phyloP scores from a whole-genome alignment of 495 filamentous ascomycete genomes.

The Cercophora samala region DNA sequence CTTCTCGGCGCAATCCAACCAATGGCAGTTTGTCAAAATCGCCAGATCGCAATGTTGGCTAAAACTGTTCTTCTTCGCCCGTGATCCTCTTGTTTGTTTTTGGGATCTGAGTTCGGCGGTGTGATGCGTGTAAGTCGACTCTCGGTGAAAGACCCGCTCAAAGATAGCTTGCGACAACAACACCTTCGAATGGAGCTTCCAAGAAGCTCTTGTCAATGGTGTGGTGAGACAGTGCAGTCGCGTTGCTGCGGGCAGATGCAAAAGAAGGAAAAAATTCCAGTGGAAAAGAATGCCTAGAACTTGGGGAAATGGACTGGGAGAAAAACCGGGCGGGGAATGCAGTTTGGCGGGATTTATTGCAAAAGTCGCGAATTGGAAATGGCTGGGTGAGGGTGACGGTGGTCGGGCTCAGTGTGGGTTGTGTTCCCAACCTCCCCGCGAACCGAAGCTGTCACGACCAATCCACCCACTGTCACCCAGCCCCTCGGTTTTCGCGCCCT shows the following conservation, averaged over 20 bases:
- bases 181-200: neutral
- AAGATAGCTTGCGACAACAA: neutral
- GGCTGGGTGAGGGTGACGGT: slow-evolving; percentile 20
- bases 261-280: slow-evolving; percentile 15
- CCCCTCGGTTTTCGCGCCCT: slow-evolving; percentile 29
- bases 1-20: neutral
- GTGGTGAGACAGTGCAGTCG: neutral
- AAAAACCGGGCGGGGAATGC: slow-evolving; percentile 13
- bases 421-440: slow-evolving; percentile 34
- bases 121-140: neutral
- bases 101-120: slow-evolving; percentile 3
- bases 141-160: neutral
- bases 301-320: slow-evolving; percentile 9
- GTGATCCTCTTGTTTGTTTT: neutral
- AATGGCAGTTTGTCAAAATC: neutral
- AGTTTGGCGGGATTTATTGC: slow-evolving; percentile 25
- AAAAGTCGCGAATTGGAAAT: slow-evolving; percentile 18
- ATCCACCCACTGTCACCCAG: slow-evolving; percentile 25
- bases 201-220: neutral
- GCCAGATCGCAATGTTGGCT: neutral
- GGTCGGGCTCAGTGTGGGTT: slow-evolving; percentile 27
- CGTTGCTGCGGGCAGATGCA: neutral
- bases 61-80: neutral
- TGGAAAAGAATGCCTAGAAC: neutral
- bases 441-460: slow-evolving; percentile 17